Base-by-base conservation (phyloP, 2,329 filamentous ascomycete genomes). In the Sphaerulina musiva region DNA sequence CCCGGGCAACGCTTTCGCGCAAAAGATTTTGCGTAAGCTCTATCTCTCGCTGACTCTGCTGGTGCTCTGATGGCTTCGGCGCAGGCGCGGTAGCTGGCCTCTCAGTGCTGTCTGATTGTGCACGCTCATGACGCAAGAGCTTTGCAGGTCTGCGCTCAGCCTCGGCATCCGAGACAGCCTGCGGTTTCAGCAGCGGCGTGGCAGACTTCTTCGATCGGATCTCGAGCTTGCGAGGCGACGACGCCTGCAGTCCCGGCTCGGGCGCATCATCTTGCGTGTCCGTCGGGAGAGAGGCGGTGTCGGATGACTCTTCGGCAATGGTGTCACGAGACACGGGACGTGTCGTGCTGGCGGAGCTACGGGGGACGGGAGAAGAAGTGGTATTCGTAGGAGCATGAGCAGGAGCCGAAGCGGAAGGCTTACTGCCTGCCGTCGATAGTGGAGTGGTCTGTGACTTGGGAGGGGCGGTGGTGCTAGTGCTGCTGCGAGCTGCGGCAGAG, bases 11-110 rank as follows among this genome's bases (percentile, higher is more conserved):
- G 41, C 53, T 61, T 44, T 66, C 63, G 6, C 64, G 62, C 40
- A 67, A 48, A 48, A 67, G 55, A 48, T 57, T 63, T 50, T 65
- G 63, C 57, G 66, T 60, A 26, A 66, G 52, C 48, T 66, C 59
- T 59, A 64, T 63, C 48, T 67, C 64, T 9, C 62, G 56, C 51
- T 58, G 51, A 17, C 51, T 56, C 46, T 62, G 61, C 52, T 63
- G 58, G 31, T 57, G 54, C 49, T 62, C 59, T 3, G 53, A 57
- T 20, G 57, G 44, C 32, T 53, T 51, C 6, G 55, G 54, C 9
- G 41, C 46, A 36, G 61, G 60, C 7, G 60, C 59, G 2, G 62
- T 63, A 14, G 51, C 55, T 29, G 59, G 60, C 43, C 60, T 49
- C 8, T 32, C 42, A n/a, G 59, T 54, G 34, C 58, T 50, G 2